Evolutionary conservation across 2,329 filamentous ascomycete genomes (phyloP).

Genomic region (Venturia carpophila): DNA sequence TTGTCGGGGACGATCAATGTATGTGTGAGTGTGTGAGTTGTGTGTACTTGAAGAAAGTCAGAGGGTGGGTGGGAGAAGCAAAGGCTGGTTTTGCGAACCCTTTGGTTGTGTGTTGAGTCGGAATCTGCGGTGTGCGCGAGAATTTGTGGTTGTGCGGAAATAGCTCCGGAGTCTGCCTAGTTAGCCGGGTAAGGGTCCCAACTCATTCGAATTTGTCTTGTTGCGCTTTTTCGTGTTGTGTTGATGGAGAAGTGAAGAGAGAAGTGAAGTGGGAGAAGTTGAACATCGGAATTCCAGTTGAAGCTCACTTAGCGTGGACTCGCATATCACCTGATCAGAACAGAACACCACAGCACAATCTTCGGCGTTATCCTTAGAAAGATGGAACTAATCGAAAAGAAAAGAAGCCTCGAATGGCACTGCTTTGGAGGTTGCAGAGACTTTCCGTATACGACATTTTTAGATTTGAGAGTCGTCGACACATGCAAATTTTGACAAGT

Average conservation of each 20-base stretch:
- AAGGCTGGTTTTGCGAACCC: background rate
- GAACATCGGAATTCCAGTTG: background rate
- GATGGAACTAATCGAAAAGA: too few species aligned
- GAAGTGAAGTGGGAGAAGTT: background rate
- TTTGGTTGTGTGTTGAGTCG: background rate
- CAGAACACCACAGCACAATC: background rate
- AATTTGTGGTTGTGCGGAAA: background rate
- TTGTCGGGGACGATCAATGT: conserved; percentile 8
- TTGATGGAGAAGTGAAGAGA: background rate
- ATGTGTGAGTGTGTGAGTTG: background rate
- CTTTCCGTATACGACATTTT: too few species aligned
- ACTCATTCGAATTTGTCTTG: background rate
- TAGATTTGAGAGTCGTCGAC: too few species aligned
- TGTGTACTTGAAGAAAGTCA: conserved; percentile 13
- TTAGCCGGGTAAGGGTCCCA: conserved; percentile 1
- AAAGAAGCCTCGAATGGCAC: too few species aligned
- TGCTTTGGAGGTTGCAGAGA: too few species aligned
- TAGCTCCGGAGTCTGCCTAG: background rate
- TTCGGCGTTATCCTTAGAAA: too few species aligned
- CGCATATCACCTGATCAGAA: background rate
- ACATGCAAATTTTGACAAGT: too few species aligned
- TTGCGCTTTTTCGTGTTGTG: background rate
- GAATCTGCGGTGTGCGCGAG: background rate
- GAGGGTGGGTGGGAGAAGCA: conserved; percentile 5
- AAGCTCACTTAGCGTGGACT: background rate